Evolutionary conservation across 2,329 filamentous ascomycete genomes (phyloP).

Genomic region (Penicillium sp.): DNA sequence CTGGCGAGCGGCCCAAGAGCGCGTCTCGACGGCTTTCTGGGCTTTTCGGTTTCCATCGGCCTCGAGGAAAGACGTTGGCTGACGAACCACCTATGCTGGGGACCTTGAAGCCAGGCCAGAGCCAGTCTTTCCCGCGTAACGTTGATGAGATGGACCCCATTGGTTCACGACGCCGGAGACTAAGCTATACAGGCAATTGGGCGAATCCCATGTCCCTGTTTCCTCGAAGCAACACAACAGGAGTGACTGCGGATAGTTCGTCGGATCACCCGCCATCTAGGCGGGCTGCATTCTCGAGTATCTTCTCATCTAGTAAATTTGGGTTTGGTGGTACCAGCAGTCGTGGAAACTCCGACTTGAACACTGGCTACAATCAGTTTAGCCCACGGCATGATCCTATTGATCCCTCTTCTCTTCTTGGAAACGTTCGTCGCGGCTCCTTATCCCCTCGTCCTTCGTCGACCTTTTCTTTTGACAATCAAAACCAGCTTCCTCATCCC

Average conservation of each 20-base stretch:
- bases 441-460: slow-evolving; percentile 55
- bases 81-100: slow-evolving; percentile 62
- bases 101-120: slow-evolving; percentile 62
- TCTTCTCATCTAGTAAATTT: slow-evolving; percentile 48
- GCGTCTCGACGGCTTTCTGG: slow-evolving; percentile 59
- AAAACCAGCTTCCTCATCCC: slow-evolving; percentile 67
- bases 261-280: slow-evolving; percentile 46
- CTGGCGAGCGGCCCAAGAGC: slow-evolving; percentile 45
- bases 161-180: slow-evolving; percentile 55
- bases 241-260: slow-evolving; percentile 47
- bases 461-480: slow-evolving; percentile 59
- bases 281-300: slow-evolving; percentile 47
- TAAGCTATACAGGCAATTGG: slow-evolving; percentile 62
- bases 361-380: slow-evolving; percentile 52
- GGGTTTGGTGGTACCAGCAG: slow-evolving; percentile 39
- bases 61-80: slow-evolving; percentile 63
- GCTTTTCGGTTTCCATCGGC: slow-evolving; percentile 61
- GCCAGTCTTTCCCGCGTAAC: slow-evolving; percentile 65
- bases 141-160: slow-evolving; percentile 56
- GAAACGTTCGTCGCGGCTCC: slow-evolving; percentile 47
- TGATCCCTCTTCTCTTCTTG: slow-evolving; percentile 50
- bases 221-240: slow-evolving; percentile 49
- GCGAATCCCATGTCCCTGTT: slow-evolving; percentile 55
- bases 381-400: slow-evolving; percentile 52
- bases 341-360: slow-evolving; percentile 40